Base-by-base conservation (phyloP, 805 yeast species). In the Cyberlindnera euphorbiiphila region DNA sequence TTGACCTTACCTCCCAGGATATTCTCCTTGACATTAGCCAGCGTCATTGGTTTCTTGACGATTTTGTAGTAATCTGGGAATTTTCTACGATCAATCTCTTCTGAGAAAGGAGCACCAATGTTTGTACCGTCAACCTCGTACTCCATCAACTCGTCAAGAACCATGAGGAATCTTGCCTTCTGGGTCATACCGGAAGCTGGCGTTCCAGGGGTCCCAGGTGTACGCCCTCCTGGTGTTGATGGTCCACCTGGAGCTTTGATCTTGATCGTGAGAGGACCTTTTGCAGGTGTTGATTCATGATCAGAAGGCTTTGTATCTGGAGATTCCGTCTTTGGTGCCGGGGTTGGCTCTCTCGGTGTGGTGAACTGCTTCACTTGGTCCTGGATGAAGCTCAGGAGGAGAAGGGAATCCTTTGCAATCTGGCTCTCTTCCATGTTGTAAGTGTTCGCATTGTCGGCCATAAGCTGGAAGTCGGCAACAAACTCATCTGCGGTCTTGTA, bases 51-150 rank as follows among this genome's bases (percentile, higher is more conserved):
- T 37, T 72, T 66, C 46, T 76, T 71, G 29, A 91, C 79, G 6
- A 84, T 65, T 45, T 75, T 71, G 61, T 81, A 81, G 63, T 89
- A 89, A 51, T 85, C 95, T 1, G 96, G 95, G 50, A 83, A 81
- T 41, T 73, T 75, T 11, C 74, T 73, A 22, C 71, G 72, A 51
- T 78, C 78, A 3, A 91, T 93, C 38, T 78, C 81, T 22, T 79
- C 84, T 64, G 83, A 57, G 56, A 88, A 89, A 1, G 94, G 85
- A 11, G 73, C 83, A 42, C 84, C 73, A 27, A 82, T 66, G 32
- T 64, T 48, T 17, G 54, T 57, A 15, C 56, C 57, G 18, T 60
- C 47, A 13, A 62, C 47, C 20, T 51, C 51, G 22, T 51, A 52
- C 14, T 53, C 39, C 23, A 43, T 41, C 25, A 50, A 24, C 17